Conservation (phyloP, 2,329 filamentous ascomycete genomes). For the Botrytis byssoidea region DNA sequence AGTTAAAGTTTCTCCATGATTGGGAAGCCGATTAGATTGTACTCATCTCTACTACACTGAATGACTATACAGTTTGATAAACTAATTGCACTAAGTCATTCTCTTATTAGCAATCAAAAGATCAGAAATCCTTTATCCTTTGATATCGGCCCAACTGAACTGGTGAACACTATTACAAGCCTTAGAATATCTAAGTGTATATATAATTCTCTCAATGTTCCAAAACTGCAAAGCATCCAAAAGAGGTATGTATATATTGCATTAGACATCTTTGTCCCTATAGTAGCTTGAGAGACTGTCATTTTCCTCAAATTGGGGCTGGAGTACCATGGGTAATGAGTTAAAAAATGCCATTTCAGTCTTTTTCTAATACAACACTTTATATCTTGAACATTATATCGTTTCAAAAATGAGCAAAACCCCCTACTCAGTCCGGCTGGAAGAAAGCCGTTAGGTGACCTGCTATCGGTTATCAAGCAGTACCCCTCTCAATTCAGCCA, state of each 20-base stretch:
- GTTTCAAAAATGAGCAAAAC: not conserved
- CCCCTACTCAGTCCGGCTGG: accelerated
- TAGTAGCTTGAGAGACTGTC: too few species aligned
- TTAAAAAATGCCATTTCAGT: not conserved
- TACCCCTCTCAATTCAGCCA: too few species aligned
- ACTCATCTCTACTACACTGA: not conserved
- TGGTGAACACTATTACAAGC: not conserved
- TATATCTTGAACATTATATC: not conserved
- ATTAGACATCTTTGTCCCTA: too few species aligned
- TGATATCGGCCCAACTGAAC: accelerated
- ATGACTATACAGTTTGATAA: not conserved
- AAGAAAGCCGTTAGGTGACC: not conserved
- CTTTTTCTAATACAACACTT: accelerated
- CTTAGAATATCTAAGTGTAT: accelerated
- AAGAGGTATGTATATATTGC: too few species aligned
- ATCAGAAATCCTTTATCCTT: not conserved
- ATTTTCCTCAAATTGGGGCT: too few species aligned
- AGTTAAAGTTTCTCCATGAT: accelerated
- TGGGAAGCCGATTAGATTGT: accelerated
- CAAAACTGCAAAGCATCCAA: accelerated
- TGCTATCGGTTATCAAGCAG: accelerated
- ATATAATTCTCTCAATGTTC: not conserved
- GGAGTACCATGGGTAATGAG: accelerated
- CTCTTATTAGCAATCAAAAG: not conserved
- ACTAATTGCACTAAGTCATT: accelerated